Conservation (phyloP, 768 basidiomycete species). For the Phylloporus scabripes region DNA sequence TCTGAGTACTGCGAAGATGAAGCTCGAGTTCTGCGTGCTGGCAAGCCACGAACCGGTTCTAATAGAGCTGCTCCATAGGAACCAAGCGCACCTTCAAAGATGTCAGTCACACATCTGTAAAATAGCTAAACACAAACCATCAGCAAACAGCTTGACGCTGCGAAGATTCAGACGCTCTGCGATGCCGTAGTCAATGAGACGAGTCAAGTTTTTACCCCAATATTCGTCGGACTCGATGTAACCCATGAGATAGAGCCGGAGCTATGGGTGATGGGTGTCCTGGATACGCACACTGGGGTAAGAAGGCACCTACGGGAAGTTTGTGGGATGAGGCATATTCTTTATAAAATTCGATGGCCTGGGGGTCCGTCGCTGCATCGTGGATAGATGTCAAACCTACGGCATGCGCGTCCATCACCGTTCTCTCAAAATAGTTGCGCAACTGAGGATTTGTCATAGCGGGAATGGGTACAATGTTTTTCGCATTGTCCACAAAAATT, state of each 20-base stretch:
- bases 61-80: conserved; percentile 89
- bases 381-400: conserved; percentile 85
- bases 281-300: not conserved
- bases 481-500: conserved; percentile 85
- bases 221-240: conserved; percentile 47
- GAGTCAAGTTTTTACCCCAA: conserved; percentile 61
- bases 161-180: conserved; percentile 51
- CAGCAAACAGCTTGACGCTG: conserved; percentile 69
- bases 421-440: conserved; percentile 56
- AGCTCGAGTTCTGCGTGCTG: not conserved
- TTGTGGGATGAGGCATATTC: conserved; percentile 62
- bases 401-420: conserved; percentile 64
- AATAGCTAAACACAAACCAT: conserved; percentile 43
- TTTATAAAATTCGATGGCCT: conserved; percentile 58
- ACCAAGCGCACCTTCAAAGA: conserved; percentile 68
- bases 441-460: conserved; percentile 51
- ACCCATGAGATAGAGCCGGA: conserved; percentile 61
- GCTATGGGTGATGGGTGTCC: conserved; percentile 29
- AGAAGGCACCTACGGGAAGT: conserved; percentile 52
- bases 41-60: conserved; percentile 40
- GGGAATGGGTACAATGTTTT: conserved; percentile 66
- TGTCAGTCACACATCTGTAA: not conserved
- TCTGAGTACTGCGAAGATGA: conserved; percentile 53
- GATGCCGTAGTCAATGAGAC: conserved; percentile 53
- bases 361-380: conserved; percentile 58